A percentile compares a stretch with the other conserved stretches of the same genome.
phyloP scores from a whole-genome alignment of 2,329 filamentous ascomycete species.

The Paecilomyces sp. region DNA sequence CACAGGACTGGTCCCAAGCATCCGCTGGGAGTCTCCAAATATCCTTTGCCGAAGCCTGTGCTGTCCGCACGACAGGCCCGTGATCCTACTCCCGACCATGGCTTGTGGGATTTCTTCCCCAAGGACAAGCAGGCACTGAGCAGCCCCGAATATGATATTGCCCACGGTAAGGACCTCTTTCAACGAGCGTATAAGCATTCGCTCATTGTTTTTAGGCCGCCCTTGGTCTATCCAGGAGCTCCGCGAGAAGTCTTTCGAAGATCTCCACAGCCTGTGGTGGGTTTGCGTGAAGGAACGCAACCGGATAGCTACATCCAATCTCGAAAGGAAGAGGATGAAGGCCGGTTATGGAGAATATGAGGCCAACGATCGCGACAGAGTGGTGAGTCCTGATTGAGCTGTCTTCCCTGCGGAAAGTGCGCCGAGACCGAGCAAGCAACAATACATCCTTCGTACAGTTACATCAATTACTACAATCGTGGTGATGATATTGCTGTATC shows the following conservation, averaged over 20 bases:
- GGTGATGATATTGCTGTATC: not conserved
- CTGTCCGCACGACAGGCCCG: constrained; percentile 40
- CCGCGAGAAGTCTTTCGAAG: constrained; percentile 84
- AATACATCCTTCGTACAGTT: not conserved
- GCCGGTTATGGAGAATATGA: constrained; percentile 70
- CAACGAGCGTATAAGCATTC: not conserved
- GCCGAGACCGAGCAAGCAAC: not conserved
- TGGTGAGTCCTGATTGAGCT: constrained; percentile 48
- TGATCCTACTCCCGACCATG: constrained; percentile 66
- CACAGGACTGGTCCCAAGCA: constrained; percentile 69
- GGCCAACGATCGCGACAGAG: constrained; percentile 53
- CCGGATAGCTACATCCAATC: constrained; percentile 68
- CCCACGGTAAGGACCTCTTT: constrained; percentile 52
- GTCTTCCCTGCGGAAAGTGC: not conserved
- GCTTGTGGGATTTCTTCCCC: constrained; percentile 88
- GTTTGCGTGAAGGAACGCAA: constrained; percentile 87
- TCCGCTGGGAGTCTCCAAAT: constrained; percentile 65
- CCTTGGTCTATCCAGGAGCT: constrained; percentile 82
- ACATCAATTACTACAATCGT: not conserved
- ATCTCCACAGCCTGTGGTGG: constrained; percentile 91
- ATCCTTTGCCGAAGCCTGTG: constrained; percentile 66
- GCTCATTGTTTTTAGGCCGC: constrained; percentile 47
- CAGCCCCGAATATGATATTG: constrained; percentile 62
- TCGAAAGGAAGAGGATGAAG: constrained; percentile 60
- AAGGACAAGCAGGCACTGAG: constrained; percentile 60